Evolutionary conservation across 768 basidiomycete species (phyloP).

Genomic region (Podaxis sp.): DNA sequence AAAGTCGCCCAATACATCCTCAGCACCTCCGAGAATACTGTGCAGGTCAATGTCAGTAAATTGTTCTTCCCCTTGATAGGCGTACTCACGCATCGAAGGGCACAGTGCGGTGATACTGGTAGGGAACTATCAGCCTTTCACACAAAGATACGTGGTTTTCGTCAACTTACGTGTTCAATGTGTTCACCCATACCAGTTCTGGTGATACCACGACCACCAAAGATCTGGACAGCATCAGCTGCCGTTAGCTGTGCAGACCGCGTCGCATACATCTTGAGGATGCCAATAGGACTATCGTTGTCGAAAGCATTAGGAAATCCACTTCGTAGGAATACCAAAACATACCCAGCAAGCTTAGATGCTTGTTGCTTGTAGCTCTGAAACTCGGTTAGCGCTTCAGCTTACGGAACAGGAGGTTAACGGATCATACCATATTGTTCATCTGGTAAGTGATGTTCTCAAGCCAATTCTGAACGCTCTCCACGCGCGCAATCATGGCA

Average conservation of each 20-base stretch:
- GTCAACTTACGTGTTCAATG: constrained; percentile 59
- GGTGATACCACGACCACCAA: constrained; percentile 87
- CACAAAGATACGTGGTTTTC: neutral
- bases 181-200: constrained; percentile 72
- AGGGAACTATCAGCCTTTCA: constrained; percentile 23
- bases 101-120: constrained; percentile 62
- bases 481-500: constrained; percentile 63
- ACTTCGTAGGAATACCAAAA: constrained; percentile 6
- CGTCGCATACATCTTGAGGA: constrained; percentile 71
- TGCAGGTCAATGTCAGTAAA: neutral
- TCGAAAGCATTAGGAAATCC: constrained; percentile 6
- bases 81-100: constrained; percentile 59
- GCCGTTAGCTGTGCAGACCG: constrained; percentile 64
- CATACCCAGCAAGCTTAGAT: constrained; percentile 69
- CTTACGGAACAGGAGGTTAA: neutral
- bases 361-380: constrained; percentile 77
- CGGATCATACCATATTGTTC: constrained; percentile 65
- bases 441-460: constrained; percentile 87
- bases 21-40: constrained; percentile 74
- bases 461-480: constrained; percentile 79
- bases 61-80: neutral
- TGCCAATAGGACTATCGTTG: constrained; percentile 56
- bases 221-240: constrained; percentile 76
- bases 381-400: constrained; percentile 1
- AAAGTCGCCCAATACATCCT: constrained; percentile 79